phyloP scores from a whole-genome alignment of 306 rosid genomes.

The Castanea mollissima region DNA sequence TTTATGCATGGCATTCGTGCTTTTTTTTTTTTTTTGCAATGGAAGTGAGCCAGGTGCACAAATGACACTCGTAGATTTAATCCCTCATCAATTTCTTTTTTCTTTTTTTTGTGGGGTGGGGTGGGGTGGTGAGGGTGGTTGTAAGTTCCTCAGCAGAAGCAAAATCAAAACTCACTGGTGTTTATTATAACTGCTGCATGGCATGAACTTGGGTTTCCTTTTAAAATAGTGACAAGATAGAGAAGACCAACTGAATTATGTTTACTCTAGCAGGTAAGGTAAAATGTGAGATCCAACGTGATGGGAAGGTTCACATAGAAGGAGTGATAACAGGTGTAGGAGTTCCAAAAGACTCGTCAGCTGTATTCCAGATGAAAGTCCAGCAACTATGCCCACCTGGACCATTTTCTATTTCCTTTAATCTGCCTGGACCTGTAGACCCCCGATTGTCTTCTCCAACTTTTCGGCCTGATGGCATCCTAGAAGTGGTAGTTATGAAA shows the following conservation, averaged over 20 bases:
- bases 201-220: neutral
- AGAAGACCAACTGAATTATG: neutral
- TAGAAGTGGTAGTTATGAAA: constrained; percentile 51
- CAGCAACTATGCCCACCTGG: constrained; percentile 56
- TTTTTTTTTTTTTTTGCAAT: neutral
- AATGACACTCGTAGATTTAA: neutral
- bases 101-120: no score
- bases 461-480: constrained; percentile 49
- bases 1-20: neutral
- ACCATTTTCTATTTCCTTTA: constrained; percentile 45
- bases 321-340: constrained; percentile 46
- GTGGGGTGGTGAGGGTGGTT: no score
- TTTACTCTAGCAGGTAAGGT: constrained; percentile 31
- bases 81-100: neutral
- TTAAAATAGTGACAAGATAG: neutral
- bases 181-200: neutral
- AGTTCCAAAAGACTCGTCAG: constrained; percentile 29
- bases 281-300: constrained; percentile 44
- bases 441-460: constrained; percentile 49
- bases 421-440: constrained; percentile 58
- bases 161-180: neutral
- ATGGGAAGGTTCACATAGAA: constrained; percentile 51
- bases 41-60: no score
- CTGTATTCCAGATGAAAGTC: constrained; percentile 38
- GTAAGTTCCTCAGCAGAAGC: neutral